These are phyloP conservation scores for Eucalyptus urophylla DNA, from an alignment of 345 rosid genomes.

Conservation along the genomic window DNA sequence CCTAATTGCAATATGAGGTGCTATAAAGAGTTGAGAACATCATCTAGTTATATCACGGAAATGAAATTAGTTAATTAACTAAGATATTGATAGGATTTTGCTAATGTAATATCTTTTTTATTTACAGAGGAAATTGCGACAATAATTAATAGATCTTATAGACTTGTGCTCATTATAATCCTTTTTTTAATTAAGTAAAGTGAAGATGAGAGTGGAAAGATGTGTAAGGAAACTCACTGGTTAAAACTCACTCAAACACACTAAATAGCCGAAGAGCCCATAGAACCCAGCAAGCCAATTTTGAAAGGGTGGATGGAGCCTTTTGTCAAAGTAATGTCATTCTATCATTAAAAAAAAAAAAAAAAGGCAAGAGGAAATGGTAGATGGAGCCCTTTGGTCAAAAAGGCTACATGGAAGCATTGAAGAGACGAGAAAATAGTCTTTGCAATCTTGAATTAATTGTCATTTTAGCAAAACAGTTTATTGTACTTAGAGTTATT, in stretches of 20 bases:
- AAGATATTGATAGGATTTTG: not conserved
- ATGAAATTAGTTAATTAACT: too few species aligned
- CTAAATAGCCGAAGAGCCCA: too few species aligned
- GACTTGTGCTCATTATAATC: not conserved
- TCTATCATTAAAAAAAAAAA: not conserved
- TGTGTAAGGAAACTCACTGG: not conserved
- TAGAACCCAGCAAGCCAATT: not conserved
- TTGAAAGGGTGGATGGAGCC: not conserved
- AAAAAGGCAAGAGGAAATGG: too few species aligned
- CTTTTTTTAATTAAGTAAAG: not conserved
- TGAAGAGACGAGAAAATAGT: not conserved
- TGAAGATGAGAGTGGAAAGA: not conserved
- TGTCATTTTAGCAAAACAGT: not conserved
- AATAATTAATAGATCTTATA: too few species aligned
- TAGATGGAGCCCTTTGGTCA: not conserved
- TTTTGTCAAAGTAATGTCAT: not conserved
- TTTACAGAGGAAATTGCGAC: not conserved
- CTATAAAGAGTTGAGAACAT: not conserved
- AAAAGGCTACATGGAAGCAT: not conserved
- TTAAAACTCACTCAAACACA: too few species aligned
- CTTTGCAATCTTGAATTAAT: not conserved
- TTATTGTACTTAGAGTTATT: too few species aligned
- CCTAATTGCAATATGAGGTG: not conserved
- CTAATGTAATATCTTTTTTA: not conserved
- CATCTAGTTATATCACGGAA: not conserved